phyloP scores from a whole-genome alignment of 352 stramenopile genomes.

The Albugo candida region DNA sequence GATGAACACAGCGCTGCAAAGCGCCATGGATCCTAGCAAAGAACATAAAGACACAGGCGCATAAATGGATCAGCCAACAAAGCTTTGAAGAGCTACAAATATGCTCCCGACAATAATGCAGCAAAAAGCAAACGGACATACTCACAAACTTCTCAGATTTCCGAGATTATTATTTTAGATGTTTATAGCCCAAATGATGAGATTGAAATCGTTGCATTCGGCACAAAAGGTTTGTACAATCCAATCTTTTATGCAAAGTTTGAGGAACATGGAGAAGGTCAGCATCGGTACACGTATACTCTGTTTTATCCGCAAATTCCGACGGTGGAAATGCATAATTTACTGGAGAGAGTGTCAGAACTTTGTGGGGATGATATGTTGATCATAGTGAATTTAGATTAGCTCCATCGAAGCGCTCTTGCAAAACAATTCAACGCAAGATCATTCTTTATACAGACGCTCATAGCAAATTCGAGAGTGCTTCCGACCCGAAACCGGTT shows the following conservation, averaged over 20 bases:
- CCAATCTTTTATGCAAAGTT: not conserved
- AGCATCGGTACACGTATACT: slow-evolving; percentile 35
- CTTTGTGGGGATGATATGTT: slow-evolving; percentile 12
- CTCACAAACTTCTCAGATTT: not conserved
- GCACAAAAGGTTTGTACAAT: slow-evolving; percentile 22
- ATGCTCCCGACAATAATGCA: slow-evolving; percentile 41
- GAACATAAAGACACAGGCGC: slow-evolving; percentile 9
- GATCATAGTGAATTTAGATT: slow-evolving; percentile 67
- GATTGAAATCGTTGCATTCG: slow-evolving; percentile 54
- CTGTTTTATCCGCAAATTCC: slow-evolving; percentile 40
- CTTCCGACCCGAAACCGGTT: slow-evolving; percentile 36
- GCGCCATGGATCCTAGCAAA: slow-evolving; percentile 12
- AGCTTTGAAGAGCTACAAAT: slow-evolving; percentile 33
- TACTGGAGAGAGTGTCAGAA: slow-evolving; percentile 9
- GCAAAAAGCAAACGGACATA: slow-evolving; percentile 24
- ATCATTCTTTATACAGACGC: slow-evolving; percentile 65
- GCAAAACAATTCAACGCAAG: slow-evolving; percentile 56
- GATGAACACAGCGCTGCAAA: slow-evolving; percentile 32
- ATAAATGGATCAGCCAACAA: slow-evolving; percentile 14
- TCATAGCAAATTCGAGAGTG: slow-evolving; percentile 30
- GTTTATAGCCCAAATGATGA: slow-evolving; percentile 70
- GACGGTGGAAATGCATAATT: slow-evolving; percentile 39
- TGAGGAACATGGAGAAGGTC: slow-evolving; percentile 41
- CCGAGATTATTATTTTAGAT: slow-evolving; percentile 14
- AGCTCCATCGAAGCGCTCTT: slow-evolving; percentile 50